A percentile compares a stretch with the other conserved stretches of the same genome.
These are phyloP conservation scores for Remersonia thermophila DNA, from an alignment of 2,329 filamentous ascomycete genomes.

Conservation along the genomic window DNA sequence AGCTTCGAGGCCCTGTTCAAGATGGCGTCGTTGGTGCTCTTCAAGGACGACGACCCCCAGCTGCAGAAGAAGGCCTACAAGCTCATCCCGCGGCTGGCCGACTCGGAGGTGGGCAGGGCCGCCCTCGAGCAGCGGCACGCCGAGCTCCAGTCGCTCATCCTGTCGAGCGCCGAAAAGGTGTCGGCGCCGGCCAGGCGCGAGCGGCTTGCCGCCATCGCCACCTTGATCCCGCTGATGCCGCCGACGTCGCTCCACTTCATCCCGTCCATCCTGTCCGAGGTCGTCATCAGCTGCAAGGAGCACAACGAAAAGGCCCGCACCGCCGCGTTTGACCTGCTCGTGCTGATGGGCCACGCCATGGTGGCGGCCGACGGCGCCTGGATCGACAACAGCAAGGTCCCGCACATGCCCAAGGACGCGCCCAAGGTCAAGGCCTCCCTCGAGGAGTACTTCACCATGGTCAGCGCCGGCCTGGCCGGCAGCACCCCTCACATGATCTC, in stretches of 20 bases:
- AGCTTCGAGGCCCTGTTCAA: constrained; percentile 78
- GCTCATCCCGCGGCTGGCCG: constrained; percentile 79
- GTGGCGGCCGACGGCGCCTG: constrained; percentile 49
- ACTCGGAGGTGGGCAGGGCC: constrained; percentile 63
- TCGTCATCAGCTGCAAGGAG: constrained; percentile 94
- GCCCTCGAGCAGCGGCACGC: constrained; percentile 63
- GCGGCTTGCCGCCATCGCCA: constrained; percentile 68
- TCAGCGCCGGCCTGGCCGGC: constrained; percentile 86
- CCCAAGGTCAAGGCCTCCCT: constrained; percentile 67
- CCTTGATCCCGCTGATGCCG: constrained; percentile 69
- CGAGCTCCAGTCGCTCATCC: constrained; percentile 72
- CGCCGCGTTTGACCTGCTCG: constrained; percentile 78
- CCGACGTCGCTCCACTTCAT: constrained; percentile 80
- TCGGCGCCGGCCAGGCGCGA: constrained; percentile 79
- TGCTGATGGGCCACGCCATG: constrained; percentile 79
- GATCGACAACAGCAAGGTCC: constrained; percentile 77
- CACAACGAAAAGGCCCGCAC: constrained; percentile 90
- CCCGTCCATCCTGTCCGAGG: constrained; percentile 78
- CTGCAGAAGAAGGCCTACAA: constrained; percentile 99
- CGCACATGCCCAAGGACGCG: constrained; percentile 74
- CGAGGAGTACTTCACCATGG: constrained; percentile 97
- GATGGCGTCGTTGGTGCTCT: constrained; percentile 72
- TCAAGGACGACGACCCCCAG: constrained; percentile 73
- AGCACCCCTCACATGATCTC: constrained; percentile 95
- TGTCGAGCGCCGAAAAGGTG: constrained; percentile 71